Conservation (phyloP, 2,329 filamentous ascomycete species). For the Sporothrix globosa region DNA sequence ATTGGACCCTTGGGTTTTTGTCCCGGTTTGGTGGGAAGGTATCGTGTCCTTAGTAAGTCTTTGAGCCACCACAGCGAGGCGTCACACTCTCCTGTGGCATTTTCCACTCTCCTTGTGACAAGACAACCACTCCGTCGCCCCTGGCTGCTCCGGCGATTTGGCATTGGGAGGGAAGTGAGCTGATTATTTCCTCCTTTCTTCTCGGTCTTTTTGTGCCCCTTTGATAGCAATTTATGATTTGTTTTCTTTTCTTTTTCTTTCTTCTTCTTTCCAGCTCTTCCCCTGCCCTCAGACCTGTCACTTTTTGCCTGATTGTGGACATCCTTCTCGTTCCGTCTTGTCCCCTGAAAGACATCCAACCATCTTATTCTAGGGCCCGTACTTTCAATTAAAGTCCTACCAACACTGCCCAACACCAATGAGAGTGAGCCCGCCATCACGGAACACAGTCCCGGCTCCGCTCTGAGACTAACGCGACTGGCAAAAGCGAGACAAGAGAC, state of each 20-base stretch:
- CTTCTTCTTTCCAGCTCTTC: background rate
- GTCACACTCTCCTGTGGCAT: background rate
- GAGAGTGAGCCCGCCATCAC: constrained; percentile 3
- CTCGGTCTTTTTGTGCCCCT: too few relatives aligned
- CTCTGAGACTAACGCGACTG: background rate
- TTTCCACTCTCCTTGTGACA: background rate
- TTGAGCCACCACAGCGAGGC: background rate
- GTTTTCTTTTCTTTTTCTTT: background rate
- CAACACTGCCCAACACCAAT: background rate
- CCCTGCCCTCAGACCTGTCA: background rate
- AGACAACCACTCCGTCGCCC: background rate
- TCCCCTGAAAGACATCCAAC: background rate
- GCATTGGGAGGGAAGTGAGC: constrained; percentile 4
- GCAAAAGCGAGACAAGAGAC: background rate
- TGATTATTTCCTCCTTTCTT: too few relatives aligned
- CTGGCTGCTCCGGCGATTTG: constrained; percentile 16
- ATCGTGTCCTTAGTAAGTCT: background rate
- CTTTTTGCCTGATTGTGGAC: background rate
- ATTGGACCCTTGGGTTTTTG: background rate
- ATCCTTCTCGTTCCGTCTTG: background rate
- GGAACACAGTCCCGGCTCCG: constrained; percentile 26
- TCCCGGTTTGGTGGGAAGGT: background rate
- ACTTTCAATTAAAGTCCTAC: background rate
- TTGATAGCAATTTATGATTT: background rate
- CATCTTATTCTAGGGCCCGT: background rate